These are phyloP conservation scores for Ceriops tagal DNA, from an alignment of 345 rosid genomes.

Conservation along the genomic window DNA sequence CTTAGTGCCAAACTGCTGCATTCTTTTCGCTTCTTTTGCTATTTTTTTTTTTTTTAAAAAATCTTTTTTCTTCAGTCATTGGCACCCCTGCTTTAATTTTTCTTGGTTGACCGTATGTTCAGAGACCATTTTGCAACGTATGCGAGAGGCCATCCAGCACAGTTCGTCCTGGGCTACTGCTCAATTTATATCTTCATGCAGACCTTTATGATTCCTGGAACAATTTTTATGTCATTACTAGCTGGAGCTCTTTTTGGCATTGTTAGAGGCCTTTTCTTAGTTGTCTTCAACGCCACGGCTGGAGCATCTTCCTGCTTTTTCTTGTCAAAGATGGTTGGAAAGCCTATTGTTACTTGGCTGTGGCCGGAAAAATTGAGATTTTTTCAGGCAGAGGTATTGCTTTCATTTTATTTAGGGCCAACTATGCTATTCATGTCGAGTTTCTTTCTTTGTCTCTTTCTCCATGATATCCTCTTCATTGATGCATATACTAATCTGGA, in stretches of 20 bases:
- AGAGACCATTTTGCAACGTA: conserved; percentile 77
- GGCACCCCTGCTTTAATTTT: conserved; percentile 9
- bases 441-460: background rate
- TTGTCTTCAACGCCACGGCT: conserved; percentile 84
- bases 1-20: background rate
- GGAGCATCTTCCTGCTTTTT: conserved; percentile 95
- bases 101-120: conserved; percentile 22
- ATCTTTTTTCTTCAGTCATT: background rate
- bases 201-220: conserved; percentile 98
- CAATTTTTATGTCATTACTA: conserved; percentile 93
- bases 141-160: conserved; percentile 70
- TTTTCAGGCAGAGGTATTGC: conserved; percentile 85
- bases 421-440: background rate
- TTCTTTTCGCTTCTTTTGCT: background rate
- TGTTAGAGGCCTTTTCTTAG: conserved; percentile 74
- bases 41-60: too few species aligned
- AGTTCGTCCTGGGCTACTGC: conserved; percentile 86
- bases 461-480: too few species aligned
- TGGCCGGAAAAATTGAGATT: conserved; percentile 95
- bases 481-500: too few species aligned
- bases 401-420: conserved; percentile 2
- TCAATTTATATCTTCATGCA: conserved; percentile 97
- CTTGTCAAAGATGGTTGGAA: conserved; percentile 84
- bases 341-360: conserved; percentile 84
- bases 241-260: conserved; percentile 98